Base-by-base conservation (phyloP, 441 rosid species). In the Populus hybrid region DNA sequence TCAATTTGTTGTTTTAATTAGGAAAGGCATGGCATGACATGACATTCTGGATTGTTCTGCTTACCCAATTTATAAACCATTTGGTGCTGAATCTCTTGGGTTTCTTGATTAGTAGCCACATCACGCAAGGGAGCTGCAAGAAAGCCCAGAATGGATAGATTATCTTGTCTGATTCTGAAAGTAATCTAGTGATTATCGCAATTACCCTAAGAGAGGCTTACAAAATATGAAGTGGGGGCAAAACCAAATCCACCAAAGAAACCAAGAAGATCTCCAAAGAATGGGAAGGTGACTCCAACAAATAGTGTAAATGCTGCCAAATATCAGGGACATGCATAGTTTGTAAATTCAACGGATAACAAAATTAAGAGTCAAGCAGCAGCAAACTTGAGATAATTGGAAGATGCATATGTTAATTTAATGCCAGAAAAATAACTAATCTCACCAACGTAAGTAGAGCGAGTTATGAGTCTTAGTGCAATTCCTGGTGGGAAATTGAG, bases 241-340 rank as follows among this genome's bases (percentile, higher is more conserved):
- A 93, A 95, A 24, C 97, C 95, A 78, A 95, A 95, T 81, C 98
- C 98, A 28, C 99, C 99, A 72, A 95, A 95, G 87, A 92, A 95
- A 65, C 99, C 99, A 78, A 95, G 90, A 78, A 95, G 92, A 81
- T 93, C 99, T 69, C 99, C 98, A 50, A 95, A 92, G 86, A 95
- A 95, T 0, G 98, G 98, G 84, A 93, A 95, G 3, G 88, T 90
- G 63, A 93, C 92, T 86, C 94, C 99, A 53, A 86, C 64, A 64
- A 93, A 90, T 61, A 95, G 81, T 18, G 98, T 93, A 78, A 95
- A 89, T 72, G 94, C 99, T 93, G 95, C 86, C 74, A 74, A 11
- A 18, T 31, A 29, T 31, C n/a, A 50, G 33, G 68, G 38, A 10
- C 42, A 73, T 2, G 16, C 12, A 33, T 20, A 53, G 7, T n/a